Evolutionary conservation across 441 rosid species (phyloP), one percentile per base, ranked within the genome.

Genomic region (Adansonia gregorii): DNA sequence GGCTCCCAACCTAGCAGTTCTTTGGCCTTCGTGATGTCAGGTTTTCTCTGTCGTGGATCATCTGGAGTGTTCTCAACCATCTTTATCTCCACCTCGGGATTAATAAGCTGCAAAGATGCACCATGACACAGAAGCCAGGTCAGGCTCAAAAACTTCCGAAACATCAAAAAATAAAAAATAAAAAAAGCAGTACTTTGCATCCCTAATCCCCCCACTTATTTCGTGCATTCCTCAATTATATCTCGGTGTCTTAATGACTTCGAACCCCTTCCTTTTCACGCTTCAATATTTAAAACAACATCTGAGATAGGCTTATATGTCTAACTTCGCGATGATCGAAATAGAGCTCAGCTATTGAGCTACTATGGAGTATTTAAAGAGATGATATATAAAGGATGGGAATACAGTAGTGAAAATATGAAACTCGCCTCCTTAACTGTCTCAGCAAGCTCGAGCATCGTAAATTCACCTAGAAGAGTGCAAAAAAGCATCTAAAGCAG

Each of bases 41-140:
- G 98, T 81, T 93, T 94, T 79, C 99, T 94, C 83, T 96, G 99
- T 8, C 81, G 88, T 0, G 99, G 99, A 88, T 96, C 99, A 67
- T 95, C 98, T 0, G 97, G 99, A 51, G 97, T 96, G 83, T 94
- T 96, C 83, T 96, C 97, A 54, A 93, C 99, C 84, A 69, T 85
- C 55, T 79, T 83, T 76, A 96, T 93, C 86, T 96, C 89, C 72
- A 93, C 88, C 4, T 81, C 88, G 3, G 93, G 97, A 73, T 87
- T 94, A 6, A 96, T 92, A 52, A 92, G 97, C 98, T 95, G 86
- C 80, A 83, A 71, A 2, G 17, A 66, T 60, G 15, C 75, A 69
- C n/a, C 61, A 43, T 22, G 27, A 35, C 4, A 58, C 54, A 19
- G 8, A 27, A n/a, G 31, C 66, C 12, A 3, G 17, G 15, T 56